A percentile compares a stretch with the other conserved stretches of the same genome.
Evolutionary conservation across 2,329 filamentous ascomycete genomes (phyloP).

Genomic region (Magnaporthiopsis rhizophila): DNA sequence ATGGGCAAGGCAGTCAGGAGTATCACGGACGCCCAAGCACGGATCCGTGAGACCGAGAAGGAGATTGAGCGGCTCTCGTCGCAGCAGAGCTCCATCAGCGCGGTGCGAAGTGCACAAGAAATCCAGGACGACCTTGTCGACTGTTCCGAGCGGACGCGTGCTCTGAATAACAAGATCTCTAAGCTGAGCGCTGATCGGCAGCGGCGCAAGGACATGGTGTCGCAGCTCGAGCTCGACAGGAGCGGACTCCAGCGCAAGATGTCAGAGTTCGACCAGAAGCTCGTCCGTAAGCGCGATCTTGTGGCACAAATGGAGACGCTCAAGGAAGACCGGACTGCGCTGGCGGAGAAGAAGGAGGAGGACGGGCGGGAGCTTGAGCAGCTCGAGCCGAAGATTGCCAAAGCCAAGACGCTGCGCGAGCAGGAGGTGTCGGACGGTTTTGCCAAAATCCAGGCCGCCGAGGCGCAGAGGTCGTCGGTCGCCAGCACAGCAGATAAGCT

Average conservation of each 20-base stretch:
- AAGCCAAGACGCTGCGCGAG: constrained; percentile 68
- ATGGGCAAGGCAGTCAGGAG: constrained; percentile 68
- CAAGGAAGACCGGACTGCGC: constrained; percentile 58
- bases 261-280: constrained; percentile 58
- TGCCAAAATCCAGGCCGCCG: constrained; percentile 62
- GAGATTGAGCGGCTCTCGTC: constrained; percentile 69
- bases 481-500: constrained; percentile 71
- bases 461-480: constrained; percentile 62
- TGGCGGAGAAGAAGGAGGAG: constrained; percentile 60
- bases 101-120: constrained; percentile 67
- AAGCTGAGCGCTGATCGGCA: constrained; percentile 66
- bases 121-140: constrained; percentile 68
- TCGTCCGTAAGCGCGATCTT: constrained; percentile 73
- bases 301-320: constrained; percentile 64
- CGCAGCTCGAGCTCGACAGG: constrained; percentile 65
- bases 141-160: constrained; percentile 59
- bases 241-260: constrained; percentile 69
- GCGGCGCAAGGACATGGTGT: constrained; percentile 59
- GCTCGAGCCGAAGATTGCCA: constrained; percentile 68
- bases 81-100: constrained; percentile 58
- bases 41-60: constrained; percentile 60
- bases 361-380: constrained; percentile 65
- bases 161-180: constrained; percentile 53
- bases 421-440: constrained; percentile 67
- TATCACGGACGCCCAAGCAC: constrained; percentile 64